phyloP scores from a whole-genome alignment of 2,329 filamentous ascomycete species.

The Graphilbum fragrans region DNA sequence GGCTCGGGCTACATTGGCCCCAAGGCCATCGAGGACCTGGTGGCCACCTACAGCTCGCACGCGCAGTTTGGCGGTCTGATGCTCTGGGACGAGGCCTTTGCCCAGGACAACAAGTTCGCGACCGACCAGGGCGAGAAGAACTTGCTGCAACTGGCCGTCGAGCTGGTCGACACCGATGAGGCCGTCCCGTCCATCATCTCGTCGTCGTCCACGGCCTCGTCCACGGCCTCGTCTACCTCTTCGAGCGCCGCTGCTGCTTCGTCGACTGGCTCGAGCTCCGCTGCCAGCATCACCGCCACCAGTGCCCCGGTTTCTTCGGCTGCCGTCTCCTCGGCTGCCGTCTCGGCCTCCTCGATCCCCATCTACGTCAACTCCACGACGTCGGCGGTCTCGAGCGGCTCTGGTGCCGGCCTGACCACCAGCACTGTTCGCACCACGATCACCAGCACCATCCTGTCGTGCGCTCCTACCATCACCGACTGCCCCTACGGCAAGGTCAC shows the following conservation, averaged over 20 bases:
- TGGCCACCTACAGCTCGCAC: constrained; percentile 14
- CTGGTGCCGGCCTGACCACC: constrained; percentile 12
- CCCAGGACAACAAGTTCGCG: constrained; percentile 7
- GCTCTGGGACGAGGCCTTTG: constrained; percentile 20
- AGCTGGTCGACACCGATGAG: constrained; percentile 4
- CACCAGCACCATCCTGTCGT: constrained; percentile 12
- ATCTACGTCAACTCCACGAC: background rate
- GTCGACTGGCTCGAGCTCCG: constrained; percentile 13
- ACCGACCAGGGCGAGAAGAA: constrained; percentile 11
- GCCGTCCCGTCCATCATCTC: constrained; percentile 1
- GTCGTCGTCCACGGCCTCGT: constrained; percentile 4
- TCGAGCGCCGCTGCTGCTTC: background rate
- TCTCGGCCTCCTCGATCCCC: background rate
- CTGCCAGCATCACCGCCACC: constrained; percentile 20
- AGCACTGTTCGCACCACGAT: constrained; percentile 28
- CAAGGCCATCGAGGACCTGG: constrained; percentile 8
- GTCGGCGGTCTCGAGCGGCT: background rate
- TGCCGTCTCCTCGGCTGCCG: background rate
- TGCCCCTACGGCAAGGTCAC: constrained; percentile 12
- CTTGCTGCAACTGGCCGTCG: constrained; percentile 9
- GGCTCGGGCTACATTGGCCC: constrained; percentile 15
- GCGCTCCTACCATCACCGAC: constrained; percentile 12
- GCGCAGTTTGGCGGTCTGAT: constrained; percentile 20
- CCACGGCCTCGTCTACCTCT: background rate
- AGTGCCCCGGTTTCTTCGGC: background rate